Conservation (phyloP, 2,329 filamentous ascomycete species). For the Verticillium tricorpus region DNA sequence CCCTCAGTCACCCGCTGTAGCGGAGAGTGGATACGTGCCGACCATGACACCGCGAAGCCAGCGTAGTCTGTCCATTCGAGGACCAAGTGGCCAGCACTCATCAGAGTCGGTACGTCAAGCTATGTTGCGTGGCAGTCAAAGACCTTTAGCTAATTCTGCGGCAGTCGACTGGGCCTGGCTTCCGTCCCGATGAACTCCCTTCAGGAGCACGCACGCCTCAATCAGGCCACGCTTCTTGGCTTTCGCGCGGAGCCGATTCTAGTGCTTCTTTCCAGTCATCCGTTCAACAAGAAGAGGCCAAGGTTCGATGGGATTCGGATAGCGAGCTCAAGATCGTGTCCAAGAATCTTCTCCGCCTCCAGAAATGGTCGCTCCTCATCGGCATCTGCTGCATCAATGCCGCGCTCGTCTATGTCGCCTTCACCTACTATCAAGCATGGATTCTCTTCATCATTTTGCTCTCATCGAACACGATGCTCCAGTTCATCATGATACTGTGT, state of each 20-base stretch:
- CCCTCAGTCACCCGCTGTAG: neutral
- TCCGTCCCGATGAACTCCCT: constrained; percentile 20
- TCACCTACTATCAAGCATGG: constrained; percentile 33
- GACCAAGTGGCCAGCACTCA: constrained; percentile 1
- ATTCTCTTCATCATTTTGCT: constrained; percentile 40
- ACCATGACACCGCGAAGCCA: constrained; percentile 8
- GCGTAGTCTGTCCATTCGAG: constrained; percentile 11
- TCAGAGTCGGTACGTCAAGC: neutral
- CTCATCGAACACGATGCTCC: constrained; percentile 39
- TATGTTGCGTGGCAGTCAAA: neutral
- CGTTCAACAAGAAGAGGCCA: constrained; percentile 31
- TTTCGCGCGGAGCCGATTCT: constrained; percentile 26
- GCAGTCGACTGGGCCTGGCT: constrained; percentile 28
- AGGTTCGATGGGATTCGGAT: constrained; percentile 33
- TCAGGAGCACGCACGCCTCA: constrained; percentile 25
- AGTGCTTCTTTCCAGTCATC: constrained; percentile 30
- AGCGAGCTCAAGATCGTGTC: constrained; percentile 33
- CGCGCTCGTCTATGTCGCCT: constrained; percentile 29
- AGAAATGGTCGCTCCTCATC: constrained; percentile 33
- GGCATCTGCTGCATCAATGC: constrained; percentile 29
- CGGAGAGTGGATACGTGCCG: neutral
- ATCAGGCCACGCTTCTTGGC: constrained; percentile 25
- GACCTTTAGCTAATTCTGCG: neutral
- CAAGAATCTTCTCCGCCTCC: constrained; percentile 28
- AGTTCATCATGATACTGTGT: constrained; percentile 35